These are phyloP conservation scores for Pyrenochaeta sp. DNA, from an alignment of 2,329 filamentous ascomycete genomes.

Conservation along the genomic window DNA sequence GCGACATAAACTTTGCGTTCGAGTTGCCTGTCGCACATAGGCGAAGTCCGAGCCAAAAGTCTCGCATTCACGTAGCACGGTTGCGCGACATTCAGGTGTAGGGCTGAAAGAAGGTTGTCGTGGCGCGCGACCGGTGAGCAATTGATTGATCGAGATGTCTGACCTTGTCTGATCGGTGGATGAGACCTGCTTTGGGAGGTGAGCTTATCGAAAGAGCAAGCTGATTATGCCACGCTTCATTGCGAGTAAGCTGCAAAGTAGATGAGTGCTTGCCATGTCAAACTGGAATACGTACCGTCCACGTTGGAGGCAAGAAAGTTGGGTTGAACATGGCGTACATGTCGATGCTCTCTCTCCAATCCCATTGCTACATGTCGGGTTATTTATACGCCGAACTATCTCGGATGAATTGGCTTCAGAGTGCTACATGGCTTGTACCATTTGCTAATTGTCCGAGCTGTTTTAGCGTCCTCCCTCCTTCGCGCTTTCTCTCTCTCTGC, in stretches of 20 bases:
- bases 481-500: too few relatives aligned
- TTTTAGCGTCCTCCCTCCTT: too few relatives aligned
- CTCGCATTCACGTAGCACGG: background rate
- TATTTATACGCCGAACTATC: too few relatives aligned
- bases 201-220: background rate
- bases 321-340: too few relatives aligned
- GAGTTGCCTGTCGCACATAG: background rate
- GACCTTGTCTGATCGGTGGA: background rate
- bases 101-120: constrained; percentile 31
- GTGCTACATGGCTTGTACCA: too few relatives aligned
- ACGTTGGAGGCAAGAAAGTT: too few relatives aligned
- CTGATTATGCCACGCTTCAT: background rate
- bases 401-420: too few relatives aligned
- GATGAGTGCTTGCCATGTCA: too few relatives aligned
- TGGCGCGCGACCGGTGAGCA: constrained; percentile 11
- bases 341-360: too few relatives aligned
- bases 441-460: too few relatives aligned
- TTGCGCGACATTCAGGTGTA: constrained; percentile 5
- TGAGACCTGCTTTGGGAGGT: background rate
- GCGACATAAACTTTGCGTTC: background rate
- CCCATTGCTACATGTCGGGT: too few relatives aligned
- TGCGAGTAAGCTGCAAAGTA: background rate
- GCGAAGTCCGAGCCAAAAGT: background rate
- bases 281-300: too few relatives aligned
- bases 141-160: background rate